Conservation (phyloP, 1,284 basidiomycete genomes). For the Stygiomarasmius scandens region DNA sequence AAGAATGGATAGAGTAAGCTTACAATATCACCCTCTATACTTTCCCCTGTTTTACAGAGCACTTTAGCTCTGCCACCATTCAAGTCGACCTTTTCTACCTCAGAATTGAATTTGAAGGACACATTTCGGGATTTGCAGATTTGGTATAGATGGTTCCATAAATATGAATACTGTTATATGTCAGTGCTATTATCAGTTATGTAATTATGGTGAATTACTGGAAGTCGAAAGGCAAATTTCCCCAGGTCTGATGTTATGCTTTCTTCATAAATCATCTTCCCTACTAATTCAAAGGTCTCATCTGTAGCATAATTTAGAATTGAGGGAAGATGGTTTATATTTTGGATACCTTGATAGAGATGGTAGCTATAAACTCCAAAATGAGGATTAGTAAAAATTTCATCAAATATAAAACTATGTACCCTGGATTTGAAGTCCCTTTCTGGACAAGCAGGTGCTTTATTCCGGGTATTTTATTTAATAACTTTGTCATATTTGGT, state of each 20-base stretch:
- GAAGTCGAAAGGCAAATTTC: slow-evolving; percentile 3
- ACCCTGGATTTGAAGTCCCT: slow-evolving; percentile 12
- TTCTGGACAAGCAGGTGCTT: slow-evolving; percentile 1
- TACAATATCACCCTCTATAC: slow-evolving; percentile 10
- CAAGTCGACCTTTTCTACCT: background rate
- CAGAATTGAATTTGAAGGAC: background rate
- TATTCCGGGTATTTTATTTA: slow-evolving; percentile 12
- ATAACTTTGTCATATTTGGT: slow-evolving; percentile 16
- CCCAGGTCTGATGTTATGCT: slow-evolving; percentile 11
- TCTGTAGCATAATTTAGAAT: slow-evolving; percentile 2
- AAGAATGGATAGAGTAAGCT: background rate
- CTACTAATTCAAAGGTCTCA: slow-evolving; percentile 6
- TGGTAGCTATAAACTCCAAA: background rate
- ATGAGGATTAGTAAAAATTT: background rate
- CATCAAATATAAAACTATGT: background rate
- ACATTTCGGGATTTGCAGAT: slow-evolving; percentile 1
- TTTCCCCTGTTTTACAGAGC: background rate
- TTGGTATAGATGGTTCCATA: slow-evolving; percentile 3
- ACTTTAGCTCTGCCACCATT: background rate
- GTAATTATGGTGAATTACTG: background rate
- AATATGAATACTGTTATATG: background rate
- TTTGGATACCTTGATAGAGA: slow-evolving; percentile 1
- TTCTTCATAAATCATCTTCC: slow-evolving; percentile 5
- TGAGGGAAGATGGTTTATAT: no score
- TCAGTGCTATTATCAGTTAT: background rate